These are phyloP conservation scores for Ceratocystis albifundus DNA, from an alignment of 2,329 filamentous ascomycete species.

Conservation along the genomic window DNA sequence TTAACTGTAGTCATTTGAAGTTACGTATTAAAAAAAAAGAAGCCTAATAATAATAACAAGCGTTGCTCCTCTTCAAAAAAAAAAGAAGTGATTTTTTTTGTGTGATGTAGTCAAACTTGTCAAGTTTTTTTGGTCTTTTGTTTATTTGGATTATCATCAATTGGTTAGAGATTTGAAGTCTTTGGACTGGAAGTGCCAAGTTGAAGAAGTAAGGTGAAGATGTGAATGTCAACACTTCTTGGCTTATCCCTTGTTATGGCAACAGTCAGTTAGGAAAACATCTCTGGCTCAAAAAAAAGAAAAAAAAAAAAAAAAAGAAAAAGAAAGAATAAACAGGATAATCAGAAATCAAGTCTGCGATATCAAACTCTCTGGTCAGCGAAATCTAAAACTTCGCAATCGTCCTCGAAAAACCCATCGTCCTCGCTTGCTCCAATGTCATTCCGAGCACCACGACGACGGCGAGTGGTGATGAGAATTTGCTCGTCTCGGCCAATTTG, in stretches of 20 bases:
- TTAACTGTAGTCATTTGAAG: neutral
- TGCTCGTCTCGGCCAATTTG: constrained; percentile 55
- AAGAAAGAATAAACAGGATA: neutral
- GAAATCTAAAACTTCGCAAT: constrained; percentile 85
- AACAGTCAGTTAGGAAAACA: neutral
- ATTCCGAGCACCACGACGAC: constrained; percentile 46
- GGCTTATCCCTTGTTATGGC: neutral
- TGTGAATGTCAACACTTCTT: neutral
- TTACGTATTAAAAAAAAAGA: neutral
- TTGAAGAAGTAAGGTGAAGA: neutral
- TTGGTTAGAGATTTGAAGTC: too few relatives aligned
- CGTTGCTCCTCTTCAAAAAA: neutral
- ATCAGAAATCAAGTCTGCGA: too few relatives aligned
- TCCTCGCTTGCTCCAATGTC: constrained; percentile 32
- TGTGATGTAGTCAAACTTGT: constrained; percentile 7
- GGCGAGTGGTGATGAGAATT: constrained; percentile 69
- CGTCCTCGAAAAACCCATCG: constrained; percentile 81
- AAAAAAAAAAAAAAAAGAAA: constrained; percentile 9
- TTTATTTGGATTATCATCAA: constrained; percentile 1
- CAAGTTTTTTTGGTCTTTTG: constrained; percentile 13
- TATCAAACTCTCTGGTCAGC: constrained; percentile 46
- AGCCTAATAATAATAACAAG: neutral
- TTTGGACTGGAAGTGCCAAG: neutral
- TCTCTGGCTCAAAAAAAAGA: neutral
- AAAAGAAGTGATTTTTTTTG: constrained; percentile 4